Percentiles rank a stretch among this genome's conserved stretches.
Conservation (phyloP, 306 rosid genomes). For the Gleditsia sinensis region DNA sequence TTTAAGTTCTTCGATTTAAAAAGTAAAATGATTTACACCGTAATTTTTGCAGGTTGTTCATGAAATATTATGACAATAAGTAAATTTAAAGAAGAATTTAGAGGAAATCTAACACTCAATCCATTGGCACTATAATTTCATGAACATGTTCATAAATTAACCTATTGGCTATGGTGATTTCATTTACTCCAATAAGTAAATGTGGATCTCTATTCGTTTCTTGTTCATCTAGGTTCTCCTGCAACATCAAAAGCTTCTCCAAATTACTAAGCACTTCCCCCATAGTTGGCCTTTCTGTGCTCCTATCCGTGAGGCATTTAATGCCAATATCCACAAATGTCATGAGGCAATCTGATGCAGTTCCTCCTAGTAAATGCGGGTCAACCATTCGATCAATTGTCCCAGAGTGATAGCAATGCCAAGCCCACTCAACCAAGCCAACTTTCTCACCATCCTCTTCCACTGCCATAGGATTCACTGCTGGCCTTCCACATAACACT, state of each 20-base stretch:
- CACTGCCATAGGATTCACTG: constrained; percentile 29
- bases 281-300: constrained; percentile 46
- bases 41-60: not conserved
- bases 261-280: constrained; percentile 42
- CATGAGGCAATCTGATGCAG: constrained; percentile 35
- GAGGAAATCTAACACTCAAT: not conserved
- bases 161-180: not conserved
- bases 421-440: constrained; percentile 51
- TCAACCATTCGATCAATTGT: constrained; percentile 43
- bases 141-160: not conserved
- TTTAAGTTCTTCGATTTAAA: not conserved
- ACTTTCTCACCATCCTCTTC: constrained; percentile 43
- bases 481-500: constrained; percentile 49
- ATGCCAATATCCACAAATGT: constrained; percentile 42
- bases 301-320: constrained; percentile 33
- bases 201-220: not conserved
- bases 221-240: constrained; percentile 26
- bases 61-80: not conserved
- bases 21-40: not conserved
- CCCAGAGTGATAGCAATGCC: constrained; percentile 34
- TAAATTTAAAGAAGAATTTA: not conserved
- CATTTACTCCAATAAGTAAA: not conserved
- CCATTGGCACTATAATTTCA: not conserved
- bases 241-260: constrained; percentile 34
- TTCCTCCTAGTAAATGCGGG: constrained; percentile 28